Conservation (phyloP, 2,329 filamentous ascomycete species). For the Phoma sp. region DNA sequence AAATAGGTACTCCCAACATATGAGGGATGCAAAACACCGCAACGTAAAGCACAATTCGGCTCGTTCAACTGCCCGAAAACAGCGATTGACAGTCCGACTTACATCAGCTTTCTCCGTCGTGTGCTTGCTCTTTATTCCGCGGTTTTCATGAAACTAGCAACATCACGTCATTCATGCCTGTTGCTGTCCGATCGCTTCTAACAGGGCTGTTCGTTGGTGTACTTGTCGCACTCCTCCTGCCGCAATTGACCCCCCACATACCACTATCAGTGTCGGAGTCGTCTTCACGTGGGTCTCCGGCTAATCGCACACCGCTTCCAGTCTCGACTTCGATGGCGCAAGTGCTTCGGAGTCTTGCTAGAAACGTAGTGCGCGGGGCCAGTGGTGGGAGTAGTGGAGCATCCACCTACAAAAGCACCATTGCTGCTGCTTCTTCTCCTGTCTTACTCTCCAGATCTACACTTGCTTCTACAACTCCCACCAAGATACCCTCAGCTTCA, state of each 20-base stretch:
- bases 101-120: background rate
- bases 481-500: slow-evolving; percentile 6
- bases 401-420: slow-evolving; percentile 27
- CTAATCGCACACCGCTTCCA: slow-evolving; percentile 18
- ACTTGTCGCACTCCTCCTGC: slow-evolving; percentile 35
- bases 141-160: slow-evolving; percentile 1
- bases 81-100: background rate
- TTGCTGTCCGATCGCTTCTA: slow-evolving; percentile 27
- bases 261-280: slow-evolving; percentile 25
- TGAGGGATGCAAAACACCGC: background rate
- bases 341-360: slow-evolving; percentile 45
- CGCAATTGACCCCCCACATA: slow-evolving; percentile 24
- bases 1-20: background rate
- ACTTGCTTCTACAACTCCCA: slow-evolving; percentile 1
- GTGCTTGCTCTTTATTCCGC: slow-evolving; percentile 6
- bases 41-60: no score
- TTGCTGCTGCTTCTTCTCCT: slow-evolving; percentile 12
- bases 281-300: slow-evolving; percentile 6
- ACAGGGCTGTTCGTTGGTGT: slow-evolving; percentile 34
- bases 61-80: no score
- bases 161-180: slow-evolving; percentile 25
- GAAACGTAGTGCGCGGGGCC: slow-evolving; percentile 16
- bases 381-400: slow-evolving; percentile 18
- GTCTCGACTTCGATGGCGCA: slow-evolving; percentile 34
- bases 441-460: slow-evolving; percentile 8